A percentile compares a stretch with the other conserved stretches of the same genome.
phyloP scores from a whole-genome alignment of 2,329 filamentous ascomycete species.

The Fusarium sp. region DNA sequence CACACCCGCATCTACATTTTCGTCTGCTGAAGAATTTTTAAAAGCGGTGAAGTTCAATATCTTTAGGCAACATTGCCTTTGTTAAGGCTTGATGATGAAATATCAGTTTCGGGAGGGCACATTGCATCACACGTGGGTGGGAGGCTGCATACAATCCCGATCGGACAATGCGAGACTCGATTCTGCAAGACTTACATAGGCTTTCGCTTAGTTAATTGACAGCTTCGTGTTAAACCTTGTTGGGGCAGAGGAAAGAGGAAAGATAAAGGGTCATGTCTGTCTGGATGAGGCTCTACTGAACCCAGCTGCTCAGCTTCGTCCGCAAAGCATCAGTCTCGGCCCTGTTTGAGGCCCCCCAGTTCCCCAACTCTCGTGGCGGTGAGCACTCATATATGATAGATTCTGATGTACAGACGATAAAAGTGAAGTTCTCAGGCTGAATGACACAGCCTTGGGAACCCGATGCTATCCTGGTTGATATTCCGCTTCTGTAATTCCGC shows the following conservation, averaged over 20 bases:
- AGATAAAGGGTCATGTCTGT: background rate
- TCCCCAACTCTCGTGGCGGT: constrained; percentile 3
- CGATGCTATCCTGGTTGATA: background rate
- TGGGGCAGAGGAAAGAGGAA: background rate
- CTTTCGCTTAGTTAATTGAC: constrained; percentile 4
- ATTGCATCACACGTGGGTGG: background rate
- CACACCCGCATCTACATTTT: background rate
- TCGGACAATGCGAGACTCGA: constrained; percentile 1
- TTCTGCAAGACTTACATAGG: constrained; percentile 14
- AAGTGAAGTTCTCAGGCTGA: background rate
- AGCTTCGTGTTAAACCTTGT: background rate
- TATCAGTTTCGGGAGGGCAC: background rate
- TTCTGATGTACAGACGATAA: background rate
- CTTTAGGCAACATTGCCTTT: background rate
- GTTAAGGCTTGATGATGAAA: background rate
- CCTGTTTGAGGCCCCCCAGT: constrained; percentile 19
- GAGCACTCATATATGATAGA: background rate
- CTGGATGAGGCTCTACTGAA: constrained; percentile 10
- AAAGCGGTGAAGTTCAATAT: constrained; percentile 10
- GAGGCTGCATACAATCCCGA: constrained; percentile 13
- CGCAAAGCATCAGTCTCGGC: background rate
- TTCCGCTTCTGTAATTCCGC: background rate
- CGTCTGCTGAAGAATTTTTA: background rate
- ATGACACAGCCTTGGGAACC: background rate
- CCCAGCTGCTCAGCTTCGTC: constrained; percentile 7